phyloP scores from a whole-genome alignment of 768 basidiomycete genomes.

The Russula virescens region DNA sequence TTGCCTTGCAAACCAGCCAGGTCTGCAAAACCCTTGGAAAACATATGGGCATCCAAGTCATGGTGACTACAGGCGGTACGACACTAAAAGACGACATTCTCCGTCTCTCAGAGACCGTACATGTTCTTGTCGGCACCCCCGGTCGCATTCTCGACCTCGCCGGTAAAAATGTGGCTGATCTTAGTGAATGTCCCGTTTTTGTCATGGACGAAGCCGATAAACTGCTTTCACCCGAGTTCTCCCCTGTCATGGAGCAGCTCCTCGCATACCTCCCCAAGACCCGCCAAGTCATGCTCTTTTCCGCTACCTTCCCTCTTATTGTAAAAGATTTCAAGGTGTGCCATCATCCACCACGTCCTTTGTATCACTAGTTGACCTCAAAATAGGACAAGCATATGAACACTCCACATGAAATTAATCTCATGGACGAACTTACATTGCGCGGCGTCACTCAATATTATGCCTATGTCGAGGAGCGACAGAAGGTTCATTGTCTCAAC shows the following conservation, averaged over 20 bases:
- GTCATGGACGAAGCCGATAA: conserved; percentile 99
- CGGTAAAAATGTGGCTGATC: conserved; percentile 88
- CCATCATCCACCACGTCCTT: background rate
- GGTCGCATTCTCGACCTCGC: conserved; percentile 93
- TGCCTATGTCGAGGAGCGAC: conserved; percentile 97
- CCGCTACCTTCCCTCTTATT: conserved; percentile 97
- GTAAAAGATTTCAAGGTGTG: conserved; percentile 97
- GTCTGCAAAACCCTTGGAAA: conserved; percentile 97
- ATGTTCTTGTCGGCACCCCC: conserved; percentile 95
- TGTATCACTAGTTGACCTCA: conserved; percentile 19
- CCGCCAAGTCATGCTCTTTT: conserved; percentile 98
- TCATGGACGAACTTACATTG: conserved; percentile 99
- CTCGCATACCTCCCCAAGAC: conserved; percentile 76
- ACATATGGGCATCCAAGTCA: conserved; percentile 92
- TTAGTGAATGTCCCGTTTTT: conserved; percentile 91
- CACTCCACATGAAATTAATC: conserved; percentile 94
- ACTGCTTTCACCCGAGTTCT: conserved; percentile 93
- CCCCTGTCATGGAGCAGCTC: conserved; percentile 96
- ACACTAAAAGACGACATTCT: conserved; percentile 98
- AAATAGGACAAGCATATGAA: conserved; percentile 92
- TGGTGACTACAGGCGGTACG: conserved; percentile 99
- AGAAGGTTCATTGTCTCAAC: conserved; percentile 99
- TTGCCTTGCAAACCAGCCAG: conserved; percentile 97
- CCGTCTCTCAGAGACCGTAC: conserved; percentile 81
- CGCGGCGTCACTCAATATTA: conserved; percentile 99